phyloP scores from a whole-genome alignment of 495 filamentous ascomycete genomes.

The Penicillium desertorum region DNA sequence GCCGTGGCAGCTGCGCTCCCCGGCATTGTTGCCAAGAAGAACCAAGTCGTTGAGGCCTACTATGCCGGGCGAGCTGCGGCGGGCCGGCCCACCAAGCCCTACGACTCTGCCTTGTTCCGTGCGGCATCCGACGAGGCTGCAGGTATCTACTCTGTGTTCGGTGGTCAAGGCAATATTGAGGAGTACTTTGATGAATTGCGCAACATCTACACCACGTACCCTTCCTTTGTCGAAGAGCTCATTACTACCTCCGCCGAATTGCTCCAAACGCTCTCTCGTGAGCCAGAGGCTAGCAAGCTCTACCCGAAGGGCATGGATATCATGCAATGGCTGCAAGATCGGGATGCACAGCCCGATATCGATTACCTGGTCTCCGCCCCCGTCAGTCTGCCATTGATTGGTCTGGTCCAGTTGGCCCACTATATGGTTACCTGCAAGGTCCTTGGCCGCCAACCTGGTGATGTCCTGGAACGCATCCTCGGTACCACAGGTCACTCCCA shows the following conservation, averaged over 20 bases:
- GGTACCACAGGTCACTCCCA: conserved; percentile 97
- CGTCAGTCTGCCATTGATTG: conserved; percentile 95
- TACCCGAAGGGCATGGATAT: conserved; percentile 95
- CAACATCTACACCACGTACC: conserved; percentile 85
- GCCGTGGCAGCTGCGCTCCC: conserved; percentile 80
- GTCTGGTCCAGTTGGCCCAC: conserved; percentile 90
- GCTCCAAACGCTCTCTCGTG: conserved; percentile 77
- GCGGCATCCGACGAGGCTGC: conserved; percentile 78
- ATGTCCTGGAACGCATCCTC: conserved; percentile 73
- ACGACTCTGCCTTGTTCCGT: conserved; percentile 89
- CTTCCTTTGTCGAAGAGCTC: conserved; percentile 82
- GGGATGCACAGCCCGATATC: conserved; percentile 84
- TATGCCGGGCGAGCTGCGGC: conserved; percentile 83
- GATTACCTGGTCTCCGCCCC: conserved; percentile 97
- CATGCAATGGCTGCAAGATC: conserved; percentile 84
- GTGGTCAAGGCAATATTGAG: conserved; percentile 98
- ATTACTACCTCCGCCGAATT: conserved; percentile 75
- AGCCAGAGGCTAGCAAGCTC: conserved; percentile 86
- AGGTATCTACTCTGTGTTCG: conserved; percentile 86
- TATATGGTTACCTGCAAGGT: conserved; percentile 90
- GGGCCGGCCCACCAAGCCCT: conserved; percentile 77
- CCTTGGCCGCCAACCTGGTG: conserved; percentile 80
- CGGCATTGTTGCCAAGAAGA: conserved; percentile 86
- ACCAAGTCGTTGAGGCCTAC: conserved; percentile 82
- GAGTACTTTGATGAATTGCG: conserved; percentile 98